phyloP scores from a whole-genome alignment of 2,329 filamentous ascomycete species.

The Trematosphaeria pertusa region DNA sequence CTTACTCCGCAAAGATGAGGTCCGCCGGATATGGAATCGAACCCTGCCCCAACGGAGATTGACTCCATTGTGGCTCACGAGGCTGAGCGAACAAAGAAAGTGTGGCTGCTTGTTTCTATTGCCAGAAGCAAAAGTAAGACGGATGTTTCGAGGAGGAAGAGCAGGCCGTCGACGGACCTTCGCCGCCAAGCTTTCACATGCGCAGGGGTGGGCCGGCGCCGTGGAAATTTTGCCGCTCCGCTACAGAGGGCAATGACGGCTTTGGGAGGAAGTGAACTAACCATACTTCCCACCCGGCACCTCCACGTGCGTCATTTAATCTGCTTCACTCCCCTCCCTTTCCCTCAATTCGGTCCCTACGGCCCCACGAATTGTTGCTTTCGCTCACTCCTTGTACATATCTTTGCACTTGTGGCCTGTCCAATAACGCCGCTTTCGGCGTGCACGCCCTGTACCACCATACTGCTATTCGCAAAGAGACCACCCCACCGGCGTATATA shows the following conservation, averaged over 20 bases:
- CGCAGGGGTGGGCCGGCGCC: no score
- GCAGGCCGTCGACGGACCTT: background rate
- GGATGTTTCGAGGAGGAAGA: background rate
- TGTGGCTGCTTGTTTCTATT: background rate
- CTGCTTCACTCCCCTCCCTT: constrained; percentile 1
- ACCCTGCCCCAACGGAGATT: background rate
- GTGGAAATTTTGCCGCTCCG: no score
- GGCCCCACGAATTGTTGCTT: constrained; percentile 6
- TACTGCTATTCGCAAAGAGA: constrained; percentile 7
- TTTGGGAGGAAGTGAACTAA: no score
- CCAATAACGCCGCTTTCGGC: constrained; percentile 20
- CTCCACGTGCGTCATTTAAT: constrained; percentile 23
- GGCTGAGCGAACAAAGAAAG: background rate
- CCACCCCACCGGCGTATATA: background rate
- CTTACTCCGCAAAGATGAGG: no score
- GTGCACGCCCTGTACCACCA: constrained; percentile 6
- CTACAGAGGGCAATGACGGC: no score
- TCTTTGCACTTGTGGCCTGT: background rate
- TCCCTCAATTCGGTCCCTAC: constrained; percentile 10
- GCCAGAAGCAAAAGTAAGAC: background rate
- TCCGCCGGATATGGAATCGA: constrained; percentile 1
- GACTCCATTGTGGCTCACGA: background rate
- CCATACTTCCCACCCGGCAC: no score
- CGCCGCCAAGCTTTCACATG: background rate
- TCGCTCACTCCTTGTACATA: constrained; percentile 16